phyloP scores from a whole-genome alignment of 441 rosid genomes.

The Gossypium trilobum region DNA sequence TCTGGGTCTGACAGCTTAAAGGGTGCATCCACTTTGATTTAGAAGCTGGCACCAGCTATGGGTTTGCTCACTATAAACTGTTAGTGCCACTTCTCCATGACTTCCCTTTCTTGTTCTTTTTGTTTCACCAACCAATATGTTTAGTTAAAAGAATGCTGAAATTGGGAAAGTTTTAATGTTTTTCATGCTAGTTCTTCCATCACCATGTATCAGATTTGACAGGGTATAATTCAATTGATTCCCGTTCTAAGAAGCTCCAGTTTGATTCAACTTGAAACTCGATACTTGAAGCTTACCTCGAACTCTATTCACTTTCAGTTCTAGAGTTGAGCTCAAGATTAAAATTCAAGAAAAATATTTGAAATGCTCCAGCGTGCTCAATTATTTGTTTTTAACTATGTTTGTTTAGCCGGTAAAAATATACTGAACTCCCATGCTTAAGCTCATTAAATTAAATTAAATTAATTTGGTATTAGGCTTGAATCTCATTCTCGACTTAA shows the following conservation, averaged over 20 bases:
- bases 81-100: conserved; percentile 21
- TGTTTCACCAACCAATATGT: neutral
- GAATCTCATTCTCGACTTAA: neutral
- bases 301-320: neutral
- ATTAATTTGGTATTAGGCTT: neutral
- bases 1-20: conserved; percentile 10
- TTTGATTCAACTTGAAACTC: neutral
- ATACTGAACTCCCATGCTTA: neutral
- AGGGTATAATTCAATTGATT: neutral
- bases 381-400: neutral
- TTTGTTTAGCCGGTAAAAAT: neutral
- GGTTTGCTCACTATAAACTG: conserved; percentile 29
- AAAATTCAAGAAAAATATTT: neutral
- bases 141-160: neutral
- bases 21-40: conserved; percentile 4
- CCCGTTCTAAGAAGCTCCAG: neutral
- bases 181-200: neutral
- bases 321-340: neutral
- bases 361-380: neutral
- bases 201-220: neutral
- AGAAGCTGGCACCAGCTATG: conserved; percentile 27
- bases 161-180: neutral
- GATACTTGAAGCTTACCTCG: neutral
- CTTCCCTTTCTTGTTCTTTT: conserved; percentile 13
- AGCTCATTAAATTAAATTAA: neutral